phyloP scores from a whole-genome alignment of 2,329 filamentous ascomycete genomes.

The Pseudocercospora vitis region DNA sequence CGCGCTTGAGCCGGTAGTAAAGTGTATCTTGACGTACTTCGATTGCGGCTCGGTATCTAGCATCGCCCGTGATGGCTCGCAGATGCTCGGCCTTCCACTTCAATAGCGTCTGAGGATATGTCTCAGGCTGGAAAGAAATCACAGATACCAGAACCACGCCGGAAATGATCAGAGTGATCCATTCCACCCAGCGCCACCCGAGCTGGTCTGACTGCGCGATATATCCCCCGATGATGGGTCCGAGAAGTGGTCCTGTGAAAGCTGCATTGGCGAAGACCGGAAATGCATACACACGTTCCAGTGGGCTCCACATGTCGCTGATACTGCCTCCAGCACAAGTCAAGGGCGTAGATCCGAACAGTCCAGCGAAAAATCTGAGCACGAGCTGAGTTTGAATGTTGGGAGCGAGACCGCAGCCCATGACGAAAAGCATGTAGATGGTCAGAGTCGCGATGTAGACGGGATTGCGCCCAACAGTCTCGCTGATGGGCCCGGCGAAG shows the following conservation, averaged over 20 bases:
- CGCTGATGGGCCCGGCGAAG: conserved; percentile 51
- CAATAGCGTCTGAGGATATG: conserved; percentile 46
- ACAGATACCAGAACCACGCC: conserved; percentile 32
- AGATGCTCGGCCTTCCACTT: conserved; percentile 41
- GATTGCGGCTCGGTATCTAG: conserved; percentile 49
- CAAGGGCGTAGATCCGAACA: conserved; percentile 49
- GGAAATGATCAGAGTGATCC: conserved; percentile 41
- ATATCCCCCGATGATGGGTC: conserved; percentile 49
- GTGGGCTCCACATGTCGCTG: conserved; percentile 23
- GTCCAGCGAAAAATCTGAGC: conserved; percentile 53
- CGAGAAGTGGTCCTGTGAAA: conserved; percentile 43
- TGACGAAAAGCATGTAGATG: conserved; percentile 52
- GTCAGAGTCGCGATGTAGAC: conserved; percentile 51
- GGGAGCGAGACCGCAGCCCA: conserved; percentile 50
- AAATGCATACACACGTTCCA: conserved; percentile 46
- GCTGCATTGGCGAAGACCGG: conserved; percentile 52
- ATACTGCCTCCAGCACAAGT: conserved; percentile 51
- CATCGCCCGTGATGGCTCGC: conserved; percentile 40
- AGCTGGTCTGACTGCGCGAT: conserved; percentile 41
- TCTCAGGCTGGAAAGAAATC: conserved; percentile 52
- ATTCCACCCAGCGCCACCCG: conserved; percentile 50
- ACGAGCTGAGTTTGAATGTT: conserved; percentile 50
- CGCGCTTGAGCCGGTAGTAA: conserved; percentile 36
- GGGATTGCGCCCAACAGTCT: conserved; percentile 47
- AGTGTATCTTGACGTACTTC: conserved; percentile 48